Conservation (phyloP, 1,284 basidiomycete species). For the Cutaneotrichosporon dermatis region DNA sequence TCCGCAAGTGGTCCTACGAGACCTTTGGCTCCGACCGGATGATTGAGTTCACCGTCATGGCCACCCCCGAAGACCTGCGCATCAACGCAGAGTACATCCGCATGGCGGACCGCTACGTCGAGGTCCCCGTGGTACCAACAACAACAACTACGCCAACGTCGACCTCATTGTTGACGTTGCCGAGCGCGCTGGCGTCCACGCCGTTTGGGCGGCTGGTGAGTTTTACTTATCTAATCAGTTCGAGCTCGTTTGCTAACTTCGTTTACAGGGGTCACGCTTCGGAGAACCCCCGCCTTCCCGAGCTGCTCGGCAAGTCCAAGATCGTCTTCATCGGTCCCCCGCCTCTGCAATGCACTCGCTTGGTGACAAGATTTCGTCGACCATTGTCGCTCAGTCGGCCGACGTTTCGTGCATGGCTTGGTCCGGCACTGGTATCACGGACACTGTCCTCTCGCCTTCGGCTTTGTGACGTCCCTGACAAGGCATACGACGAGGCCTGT, state of each 20-base stretch:
- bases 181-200: constrained; percentile 94
- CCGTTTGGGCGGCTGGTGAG: constrained; percentile 98
- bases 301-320: constrained; percentile 85
- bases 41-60: constrained; percentile 99
- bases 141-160: constrained; percentile 99
- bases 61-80: constrained; percentile 90
- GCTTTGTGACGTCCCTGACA: constrained; percentile 93
- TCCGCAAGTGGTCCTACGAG: constrained; percentile 99
- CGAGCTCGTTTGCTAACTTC: background rate
- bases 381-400: constrained; percentile 96
- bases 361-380: constrained; percentile 99
- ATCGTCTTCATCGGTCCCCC: constrained; percentile 99
- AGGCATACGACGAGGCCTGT: constrained; percentile 88
- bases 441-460: constrained; percentile 79
- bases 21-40: constrained; percentile 95
- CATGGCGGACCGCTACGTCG: constrained; percentile 99
- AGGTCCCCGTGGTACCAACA: constrained; percentile 96
- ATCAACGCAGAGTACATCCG: constrained; percentile 99
- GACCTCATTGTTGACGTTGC: constrained; percentile 98
- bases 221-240: constrained; percentile 1
- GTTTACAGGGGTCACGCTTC: constrained; percentile 84
- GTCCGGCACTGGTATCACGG: constrained; percentile 92
- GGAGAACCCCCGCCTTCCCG: constrained; percentile 97
- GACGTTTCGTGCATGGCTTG: constrained; percentile 98
- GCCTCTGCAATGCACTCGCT: constrained; percentile 98